phyloP scores from a whole-genome alignment of 352 stramenopile genomes.

The Globisporangium cederbergense region DNA sequence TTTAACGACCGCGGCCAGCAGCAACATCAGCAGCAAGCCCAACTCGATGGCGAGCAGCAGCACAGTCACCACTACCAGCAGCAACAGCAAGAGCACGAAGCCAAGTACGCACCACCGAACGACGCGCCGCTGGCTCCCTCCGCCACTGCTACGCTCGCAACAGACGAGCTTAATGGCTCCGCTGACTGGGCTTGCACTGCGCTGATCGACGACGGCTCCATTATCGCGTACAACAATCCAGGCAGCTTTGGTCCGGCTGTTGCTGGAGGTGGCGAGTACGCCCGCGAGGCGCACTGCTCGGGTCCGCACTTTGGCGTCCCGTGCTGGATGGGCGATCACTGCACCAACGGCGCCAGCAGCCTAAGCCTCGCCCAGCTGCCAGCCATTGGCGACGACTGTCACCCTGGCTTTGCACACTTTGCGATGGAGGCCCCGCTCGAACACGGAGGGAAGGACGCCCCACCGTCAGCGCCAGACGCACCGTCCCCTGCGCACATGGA shows the following conservation, averaged over 20 bases:
- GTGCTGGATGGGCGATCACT: constrained; percentile 5
- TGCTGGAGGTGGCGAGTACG: neutral
- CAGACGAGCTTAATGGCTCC: neutral
- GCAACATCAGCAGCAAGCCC: neutral
- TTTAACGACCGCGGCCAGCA: constrained; percentile 1
- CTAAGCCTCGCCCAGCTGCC: neutral
- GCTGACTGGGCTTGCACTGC: constrained; percentile 1
- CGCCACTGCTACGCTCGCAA: too few species aligned
- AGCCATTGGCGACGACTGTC: neutral
- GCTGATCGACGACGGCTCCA: neutral
- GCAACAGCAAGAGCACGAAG: constrained; percentile 1
- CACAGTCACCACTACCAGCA: neutral
- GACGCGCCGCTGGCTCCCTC: neutral
- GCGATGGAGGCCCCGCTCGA: constrained; percentile 3
- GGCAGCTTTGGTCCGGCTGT: neutral
- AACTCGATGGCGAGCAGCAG: neutral
- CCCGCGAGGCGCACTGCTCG: constrained; percentile 2
- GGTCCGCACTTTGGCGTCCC: constrained; percentile 9
- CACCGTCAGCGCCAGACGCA: constrained; percentile 18
- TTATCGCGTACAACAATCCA: neutral
- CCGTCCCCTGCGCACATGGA: constrained; percentile 41
- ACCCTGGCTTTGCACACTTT: neutral
- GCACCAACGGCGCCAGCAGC: neutral
- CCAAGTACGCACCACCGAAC: neutral
- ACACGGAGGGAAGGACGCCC: constrained; percentile 17